Base-by-base conservation (phyloP, 345 rosid genomes). In the Carallia pectinifolia region DNA sequence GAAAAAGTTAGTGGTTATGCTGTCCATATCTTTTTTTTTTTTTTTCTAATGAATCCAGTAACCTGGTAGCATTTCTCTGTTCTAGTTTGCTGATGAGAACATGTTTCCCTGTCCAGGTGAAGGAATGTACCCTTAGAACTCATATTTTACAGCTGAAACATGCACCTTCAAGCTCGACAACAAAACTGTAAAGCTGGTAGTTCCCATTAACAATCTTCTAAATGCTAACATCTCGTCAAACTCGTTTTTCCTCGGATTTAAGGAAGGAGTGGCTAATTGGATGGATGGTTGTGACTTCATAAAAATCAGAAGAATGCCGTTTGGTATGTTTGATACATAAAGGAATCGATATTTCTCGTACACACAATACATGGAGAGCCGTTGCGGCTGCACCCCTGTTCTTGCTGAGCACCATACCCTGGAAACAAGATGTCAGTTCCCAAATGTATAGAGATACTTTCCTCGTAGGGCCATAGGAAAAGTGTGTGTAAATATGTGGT, bases 111-210 rank as follows among this genome's bases (percentile, higher is more conserved):
- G 59, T 53, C 31, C 90, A 94, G 98, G 95, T 86, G 61, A 82
- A 69, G 31, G 96, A 91, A 77, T 77, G 78, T 55, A 90, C 96
- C 71, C 69, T 87, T 80, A 83, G 82, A 80, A 81, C 93, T 16
- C 92, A 88, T 67, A 64, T 76, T 23, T 23, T 84, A 74, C 98
- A 94, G 67, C 70, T 62, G 69, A 77, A 76, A 62, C 72, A 68
- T 5, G 33, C 64, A 34, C 75, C 81, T 70, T 47, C 80, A 66
- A 70, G 75, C 76, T 53, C 72, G 83, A 81, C 79, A 77, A 61
- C 79, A 55, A 10, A 77, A 72, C 62, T 73, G 69, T 83, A 80
- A 76, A 72, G 77, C 73, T 12, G 23, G 30, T 62, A 56, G 15
- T 56, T 56, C 31, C 64, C 62, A 65, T 70, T 66, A 33, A 70